Conservation (phyloP, 2,329 filamentous ascomycete species). For the Cytospora paraplurivora region DNA sequence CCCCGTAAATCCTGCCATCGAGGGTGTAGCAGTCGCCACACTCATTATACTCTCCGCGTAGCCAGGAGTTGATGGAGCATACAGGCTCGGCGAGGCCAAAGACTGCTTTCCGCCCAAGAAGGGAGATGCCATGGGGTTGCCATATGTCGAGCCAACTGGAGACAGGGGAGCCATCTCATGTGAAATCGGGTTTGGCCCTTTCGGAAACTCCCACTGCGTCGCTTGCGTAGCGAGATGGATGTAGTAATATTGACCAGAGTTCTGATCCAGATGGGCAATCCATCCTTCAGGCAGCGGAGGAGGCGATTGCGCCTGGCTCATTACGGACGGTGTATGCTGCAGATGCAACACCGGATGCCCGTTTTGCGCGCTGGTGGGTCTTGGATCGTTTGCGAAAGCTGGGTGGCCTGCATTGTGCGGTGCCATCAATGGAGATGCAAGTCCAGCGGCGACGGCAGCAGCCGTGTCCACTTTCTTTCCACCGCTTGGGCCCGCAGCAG, state of each 20-base stretch:
- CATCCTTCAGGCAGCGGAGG: constrained; percentile 95
- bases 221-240: constrained; percentile 94
- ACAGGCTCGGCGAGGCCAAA: constrained; percentile 73
- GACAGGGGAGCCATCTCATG: constrained; percentile 82
- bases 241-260: constrained; percentile 97
- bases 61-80: constrained; percentile 78
- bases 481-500: constrained; percentile 31
- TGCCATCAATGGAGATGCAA: constrained; percentile 46
- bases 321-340: constrained; percentile 49
- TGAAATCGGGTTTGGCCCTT: constrained; percentile 86
- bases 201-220: constrained; percentile 98
- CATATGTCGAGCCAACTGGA: constrained; percentile 75
- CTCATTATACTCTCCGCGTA: constrained; percentile 87
- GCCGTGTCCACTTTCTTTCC: constrained; percentile 35
- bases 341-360: constrained; percentile 51
- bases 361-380: constrained; percentile 50
- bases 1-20: constrained; percentile 79
- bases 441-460: constrained; percentile 34
- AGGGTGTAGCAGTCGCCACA: constrained; percentile 73
- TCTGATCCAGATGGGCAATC: constrained; percentile 95
- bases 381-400: constrained; percentile 84
- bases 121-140: constrained; percentile 71
- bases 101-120: constrained; percentile 67
- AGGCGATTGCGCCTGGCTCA: constrained; percentile 70
- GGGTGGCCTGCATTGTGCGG: constrained; percentile 71